Conservation (phyloP, 495 filamentous ascomycete genomes). For the Lindgomyces ingoldianus region DNA sequence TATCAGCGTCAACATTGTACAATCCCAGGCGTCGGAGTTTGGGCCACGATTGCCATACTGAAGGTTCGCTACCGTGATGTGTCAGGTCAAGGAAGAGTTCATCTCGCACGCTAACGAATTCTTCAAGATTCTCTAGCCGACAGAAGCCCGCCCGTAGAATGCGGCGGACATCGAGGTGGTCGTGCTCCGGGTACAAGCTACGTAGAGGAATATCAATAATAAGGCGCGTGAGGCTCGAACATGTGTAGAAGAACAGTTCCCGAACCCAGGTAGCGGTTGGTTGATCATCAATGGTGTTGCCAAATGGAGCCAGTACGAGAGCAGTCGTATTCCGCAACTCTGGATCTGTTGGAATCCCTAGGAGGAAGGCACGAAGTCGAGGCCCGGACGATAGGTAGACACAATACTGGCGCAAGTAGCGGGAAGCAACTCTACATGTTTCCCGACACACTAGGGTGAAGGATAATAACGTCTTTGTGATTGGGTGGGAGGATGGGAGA, state of each 20-base stretch:
- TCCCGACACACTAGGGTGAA: conserved; percentile 30
- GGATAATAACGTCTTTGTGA: conserved; percentile 16
- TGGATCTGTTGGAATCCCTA: conserved; percentile 7
- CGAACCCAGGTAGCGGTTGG: conserved; percentile 2
- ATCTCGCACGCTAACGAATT: conserved; percentile 39
- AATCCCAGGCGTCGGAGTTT: conserved; percentile 42
- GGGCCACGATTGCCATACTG: conserved; percentile 43
- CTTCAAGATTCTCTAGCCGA: conserved; percentile 41
- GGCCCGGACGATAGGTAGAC: conserved; percentile 11
- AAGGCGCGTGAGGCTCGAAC: conserved; percentile 2
- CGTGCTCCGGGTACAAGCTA: conserved; percentile 6
- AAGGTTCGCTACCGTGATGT: not conserved
- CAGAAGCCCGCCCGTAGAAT: conserved; percentile 35
- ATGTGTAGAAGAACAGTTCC: conserved; percentile 20
- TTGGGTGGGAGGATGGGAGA: conserved; percentile 11
- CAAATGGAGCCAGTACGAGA: conserved; percentile 21
- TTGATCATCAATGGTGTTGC: conserved; percentile 7
- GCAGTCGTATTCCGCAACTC: conserved; percentile 10
- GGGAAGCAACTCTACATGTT: conserved; percentile 15
- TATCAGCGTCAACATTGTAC: conserved; percentile 41
- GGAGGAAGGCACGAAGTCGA: conserved; percentile 8
- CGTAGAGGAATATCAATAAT: conserved; percentile 25
- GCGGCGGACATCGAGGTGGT: conserved; percentile 10
- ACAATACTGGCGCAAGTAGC: conserved; percentile 21
- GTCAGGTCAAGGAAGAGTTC: conserved; percentile 27